A percentile compares a stretch with the other conserved stretches of the same genome.
These are phyloP conservation scores for Pseudozyma tsukubaensis DNA, from an alignment of 1,284 basidiomycete species.

Conservation along the genomic window DNA sequence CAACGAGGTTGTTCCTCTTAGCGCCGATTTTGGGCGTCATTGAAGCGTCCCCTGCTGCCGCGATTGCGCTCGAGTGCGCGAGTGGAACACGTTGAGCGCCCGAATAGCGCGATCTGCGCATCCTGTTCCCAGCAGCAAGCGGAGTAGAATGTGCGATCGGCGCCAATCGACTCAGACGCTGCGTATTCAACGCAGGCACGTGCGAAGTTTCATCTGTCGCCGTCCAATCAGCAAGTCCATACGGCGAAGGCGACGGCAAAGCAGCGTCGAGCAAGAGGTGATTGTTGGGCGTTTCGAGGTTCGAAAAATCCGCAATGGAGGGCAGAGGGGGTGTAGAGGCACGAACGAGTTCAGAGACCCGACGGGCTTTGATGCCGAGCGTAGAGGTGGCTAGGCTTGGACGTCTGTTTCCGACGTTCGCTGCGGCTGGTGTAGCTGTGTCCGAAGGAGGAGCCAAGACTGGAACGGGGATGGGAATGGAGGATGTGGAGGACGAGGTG, in stretches of 20 bases:
- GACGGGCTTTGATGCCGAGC: slow-evolving; percentile 43
- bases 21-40: slow-evolving; percentile 8
- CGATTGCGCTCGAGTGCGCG: slow-evolving; percentile 1
- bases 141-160: slow-evolving; percentile 31
- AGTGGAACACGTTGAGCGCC: slow-evolving; percentile 31
- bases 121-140: slow-evolving; percentile 1
- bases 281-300: slow-evolving; percentile 26
- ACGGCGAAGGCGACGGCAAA: slow-evolving; percentile 34
- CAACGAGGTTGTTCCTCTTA: neutral
- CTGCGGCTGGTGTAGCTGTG: neutral
- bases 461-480: slow-evolving; percentile 4
- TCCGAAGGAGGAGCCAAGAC: neutral
- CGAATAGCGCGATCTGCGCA: slow-evolving; percentile 33
- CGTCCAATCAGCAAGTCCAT: slow-evolving; percentile 43
- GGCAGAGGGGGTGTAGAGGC: slow-evolving; percentile 38
- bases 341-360: slow-evolving; percentile 44
- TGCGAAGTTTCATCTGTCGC: slow-evolving; percentile 38
- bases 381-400: slow-evolving; percentile 36
- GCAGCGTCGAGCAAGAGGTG: slow-evolving; percentile 24
- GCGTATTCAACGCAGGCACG: slow-evolving; percentile 21
- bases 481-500: slow-evolving; percentile 3
- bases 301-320: slow-evolving; percentile 31
- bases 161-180: neutral
- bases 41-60: slow-evolving; percentile 3
- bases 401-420: slow-evolving; percentile 3